A percentile compares a stretch with the other conserved stretches of the same genome.
Conservation (phyloP, 495 filamentous ascomycete genomes). For the Trypethelium eluteriae region DNA sequence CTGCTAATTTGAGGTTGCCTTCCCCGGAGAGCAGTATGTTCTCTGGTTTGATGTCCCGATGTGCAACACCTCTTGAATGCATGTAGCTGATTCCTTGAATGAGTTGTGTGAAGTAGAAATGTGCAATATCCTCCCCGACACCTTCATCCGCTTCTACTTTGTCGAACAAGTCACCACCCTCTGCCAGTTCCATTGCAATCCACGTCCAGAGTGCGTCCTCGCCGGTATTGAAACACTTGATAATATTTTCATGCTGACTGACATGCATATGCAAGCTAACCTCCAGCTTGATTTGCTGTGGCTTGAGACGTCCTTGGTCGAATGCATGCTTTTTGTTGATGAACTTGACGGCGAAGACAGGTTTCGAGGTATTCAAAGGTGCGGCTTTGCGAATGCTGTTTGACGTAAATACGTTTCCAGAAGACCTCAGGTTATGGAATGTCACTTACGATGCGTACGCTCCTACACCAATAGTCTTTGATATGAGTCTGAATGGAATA, state of each 20-base stretch:
- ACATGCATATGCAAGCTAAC: slow-evolving; percentile 80
- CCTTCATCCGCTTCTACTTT: slow-evolving; percentile 98
- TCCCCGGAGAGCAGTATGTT: slow-evolving; percentile 51
- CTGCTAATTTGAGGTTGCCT: slow-evolving; percentile 89
- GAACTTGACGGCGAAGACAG: slow-evolving; percentile 94
- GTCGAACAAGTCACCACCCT: slow-evolving; percentile 95
- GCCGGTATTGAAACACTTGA: slow-evolving; percentile 78
- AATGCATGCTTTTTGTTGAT: slow-evolving; percentile 94
- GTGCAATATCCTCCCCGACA: slow-evolving; percentile 83
- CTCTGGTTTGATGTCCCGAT: slow-evolving; percentile 42
- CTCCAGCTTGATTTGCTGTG: slow-evolving; percentile 83
- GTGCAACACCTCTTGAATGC: slow-evolving; percentile 57
- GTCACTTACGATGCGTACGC: slow-evolving; percentile 87
- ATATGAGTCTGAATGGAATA: slow-evolving; percentile 89
- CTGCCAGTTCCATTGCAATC: slow-evolving; percentile 97
- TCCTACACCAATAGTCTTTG: slow-evolving; percentile 89
- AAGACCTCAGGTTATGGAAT: neutral
- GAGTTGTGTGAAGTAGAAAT: slow-evolving; percentile 91
- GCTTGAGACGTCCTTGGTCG: slow-evolving; percentile 76
- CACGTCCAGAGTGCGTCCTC: slow-evolving; percentile 89
- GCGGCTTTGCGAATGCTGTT: slow-evolving; percentile 87
- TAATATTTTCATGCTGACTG: slow-evolving; percentile 83
- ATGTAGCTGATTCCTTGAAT: slow-evolving; percentile 86
- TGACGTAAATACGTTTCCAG: slow-evolving; percentile 11
- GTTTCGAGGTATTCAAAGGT: slow-evolving; percentile 56